Evolutionary conservation across 352 stramenopile genomes (phyloP), one percentile per base, ranked within the genome.

Genomic region (Plasmopara viticola): DNA sequence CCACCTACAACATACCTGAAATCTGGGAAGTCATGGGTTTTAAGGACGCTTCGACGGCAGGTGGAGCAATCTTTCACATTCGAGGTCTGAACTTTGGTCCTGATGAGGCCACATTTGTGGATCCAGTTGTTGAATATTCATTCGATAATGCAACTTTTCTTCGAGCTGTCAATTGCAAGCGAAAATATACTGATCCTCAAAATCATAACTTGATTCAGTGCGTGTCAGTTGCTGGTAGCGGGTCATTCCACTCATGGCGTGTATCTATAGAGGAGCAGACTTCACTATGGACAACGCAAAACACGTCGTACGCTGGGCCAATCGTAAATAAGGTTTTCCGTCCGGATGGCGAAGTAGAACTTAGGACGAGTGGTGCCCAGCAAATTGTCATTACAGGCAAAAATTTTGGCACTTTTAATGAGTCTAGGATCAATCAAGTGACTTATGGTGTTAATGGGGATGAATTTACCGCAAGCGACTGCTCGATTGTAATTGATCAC

Each of bases 261-360:
- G 57, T 74, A 18, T 56, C 49, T 8, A 60, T 84, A 20, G 72
- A 82, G 45, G 55, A 49, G 0, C 59, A 74, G 53, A 42, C 51
- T 8, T 86, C 74, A 0, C 9, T 38, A 10, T 85, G 60, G 53
- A 47, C 38, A 3, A 43, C 41, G 0, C 62, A 79, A 10, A 74
- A 68, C 14, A 82, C 72, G 1, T 76, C 65, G n/a, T 86, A 84
- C 37, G 67, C 74, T 30, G 68, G 72, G 1, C 74, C 74, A 2
- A 66, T 86, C 7, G 70, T 86, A 10, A 71, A 61, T n/a, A 76
- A 70, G 18, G 74, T 86, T 6, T 76, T 80, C 43, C 64, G 60
- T 8, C 63, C 63, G 5, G 72, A 63, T 50, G 72, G 74, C 15
- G 63, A 79, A 30, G 66, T 51, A 5, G 53, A 82, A 13, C 62